Evolutionary conservation across 805 yeast species (phyloP).

Genomic region (Candida xyloterini): DNA sequence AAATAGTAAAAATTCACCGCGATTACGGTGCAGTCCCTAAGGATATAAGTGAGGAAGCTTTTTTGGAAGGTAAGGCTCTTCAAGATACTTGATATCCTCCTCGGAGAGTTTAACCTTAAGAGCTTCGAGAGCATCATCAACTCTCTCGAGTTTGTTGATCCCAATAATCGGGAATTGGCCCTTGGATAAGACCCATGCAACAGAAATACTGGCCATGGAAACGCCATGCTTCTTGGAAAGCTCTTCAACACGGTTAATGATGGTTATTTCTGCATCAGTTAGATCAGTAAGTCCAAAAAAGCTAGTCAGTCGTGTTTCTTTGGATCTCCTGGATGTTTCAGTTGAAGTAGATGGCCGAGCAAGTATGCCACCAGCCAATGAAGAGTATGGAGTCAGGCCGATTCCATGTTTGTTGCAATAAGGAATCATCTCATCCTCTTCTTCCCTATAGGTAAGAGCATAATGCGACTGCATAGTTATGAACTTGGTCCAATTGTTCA

Average conservation of each 20-base stretch:
- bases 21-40: too few relatives aligned
- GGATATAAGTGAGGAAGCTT: conserved; percentile 1
- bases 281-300: conserved; percentile 18
- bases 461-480: conserved; percentile 57
- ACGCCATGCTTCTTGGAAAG: conserved; percentile 45
- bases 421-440: conserved; percentile 58
- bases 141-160: conserved; percentile 41
- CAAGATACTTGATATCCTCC: conserved; percentile 36
- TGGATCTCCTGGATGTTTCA: conserved; percentile 9
- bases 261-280: conserved; percentile 30
- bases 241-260: conserved; percentile 51
- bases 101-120: conserved; percentile 38
- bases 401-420: conserved; percentile 51
- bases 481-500: conserved; percentile 54
- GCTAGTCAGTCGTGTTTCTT: background rate
- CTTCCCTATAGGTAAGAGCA: conserved; percentile 57
- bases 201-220: conserved; percentile 54
- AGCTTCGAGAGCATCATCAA: conserved; percentile 50
- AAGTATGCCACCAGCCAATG: conserved; percentile 45
- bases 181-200: conserved; percentile 53
- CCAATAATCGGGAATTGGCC: conserved; percentile 59
- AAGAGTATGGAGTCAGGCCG: conserved; percentile 60
- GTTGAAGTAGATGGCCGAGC: conserved; percentile 40
- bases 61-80: conserved; percentile 33
- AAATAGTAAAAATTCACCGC: too few relatives aligned